These are phyloP conservation scores for Nemania bipapillata DNA, from an alignment of 2,329 filamentous ascomycete genomes.

Conservation along the genomic window DNA sequence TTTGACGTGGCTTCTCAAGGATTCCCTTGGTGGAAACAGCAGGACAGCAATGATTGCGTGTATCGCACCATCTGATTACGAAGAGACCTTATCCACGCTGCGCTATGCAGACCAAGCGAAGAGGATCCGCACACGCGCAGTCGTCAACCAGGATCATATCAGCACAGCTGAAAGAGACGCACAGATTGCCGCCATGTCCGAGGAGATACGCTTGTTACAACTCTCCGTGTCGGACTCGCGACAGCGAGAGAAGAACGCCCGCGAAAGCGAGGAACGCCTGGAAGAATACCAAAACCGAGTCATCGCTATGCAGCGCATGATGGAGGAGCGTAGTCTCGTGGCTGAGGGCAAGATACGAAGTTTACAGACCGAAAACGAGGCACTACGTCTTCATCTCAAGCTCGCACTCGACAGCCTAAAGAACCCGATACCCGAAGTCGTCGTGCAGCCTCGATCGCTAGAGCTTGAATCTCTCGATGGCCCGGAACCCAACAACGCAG, in stretches of 20 bases:
- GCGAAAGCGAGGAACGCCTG: slow-evolving; percentile 81
- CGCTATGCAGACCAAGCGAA: slow-evolving; percentile 98
- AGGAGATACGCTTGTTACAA: slow-evolving; percentile 89
- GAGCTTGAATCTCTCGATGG: slow-evolving; percentile 43
- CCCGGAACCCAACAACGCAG: slow-evolving; percentile 51
- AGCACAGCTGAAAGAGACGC: slow-evolving; percentile 92
- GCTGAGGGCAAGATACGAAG: slow-evolving; percentile 93
- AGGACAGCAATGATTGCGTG: slow-evolving; percentile 99
- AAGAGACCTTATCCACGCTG: slow-evolving; percentile 94
- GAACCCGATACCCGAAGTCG: slow-evolving; percentile 82
- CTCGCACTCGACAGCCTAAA: slow-evolving; percentile 86
- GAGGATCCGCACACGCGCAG: slow-evolving; percentile 90
- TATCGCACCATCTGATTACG: slow-evolving; percentile 93
- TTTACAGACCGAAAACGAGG: slow-evolving; percentile 89
- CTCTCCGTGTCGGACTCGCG: slow-evolving; percentile 74
- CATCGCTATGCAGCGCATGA: slow-evolving; percentile 87
- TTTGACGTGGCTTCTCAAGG: slow-evolving; percentile 87
- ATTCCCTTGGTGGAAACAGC: slow-evolving; percentile 93
- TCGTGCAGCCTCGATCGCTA: slow-evolving; percentile 49
- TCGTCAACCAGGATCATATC: slow-evolving; percentile 95
- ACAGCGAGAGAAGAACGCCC: slow-evolving; percentile 76
- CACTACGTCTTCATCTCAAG: slow-evolving; percentile 84
- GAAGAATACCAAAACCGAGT: slow-evolving; percentile 97
- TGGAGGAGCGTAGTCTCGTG: slow-evolving; percentile 92
- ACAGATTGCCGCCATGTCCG: slow-evolving; percentile 92